Base-by-base conservation (phyloP, 1,284 basidiomycete species). In the Rugosomyces carneus region DNA sequence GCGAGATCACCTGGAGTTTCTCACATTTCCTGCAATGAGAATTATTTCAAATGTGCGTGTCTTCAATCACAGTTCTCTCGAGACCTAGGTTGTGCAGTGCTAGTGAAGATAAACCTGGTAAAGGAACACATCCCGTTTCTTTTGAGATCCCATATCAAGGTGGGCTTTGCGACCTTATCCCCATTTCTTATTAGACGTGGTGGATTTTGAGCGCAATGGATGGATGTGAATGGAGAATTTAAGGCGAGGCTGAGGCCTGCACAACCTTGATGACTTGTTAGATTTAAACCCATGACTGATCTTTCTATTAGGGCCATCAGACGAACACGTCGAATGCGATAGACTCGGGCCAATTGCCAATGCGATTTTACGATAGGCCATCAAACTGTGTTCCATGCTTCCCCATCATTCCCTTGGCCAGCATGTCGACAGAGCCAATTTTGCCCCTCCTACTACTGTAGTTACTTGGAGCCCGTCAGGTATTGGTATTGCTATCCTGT, bases 41-140 rank as follows among this genome's bases (percentile, higher is more conserved):
- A 53, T 52, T 37, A 48, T 51, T 41, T 47, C 51, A 43, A 53
- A 54, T 64, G 66, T 69, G 59, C 68, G 52, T 58, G 42, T 51
- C 51, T 18, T 47, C 44, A 54, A 55, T 10, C 24, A 5, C 10
- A 47, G 34, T 39, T 49, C n/a, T 49, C 32, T 48, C 46, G 46
- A 48, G n/a, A n/a, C n/a, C 20, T 19, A 32, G 45, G 44, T 42
- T 42, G 48, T 40, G 49, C 51, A n/a, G 52, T 51, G 70, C 76
- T 82, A 61, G 75, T 62, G 86, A 89, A 64, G 85, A 89, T 68
- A 77, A 83, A 70, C 81, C 85, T 89, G 86, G 86, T 89, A 89
- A 89, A 82, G 70, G 75, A 62, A 88, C 77, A 68, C 78, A 83
- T 71, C 84, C 80, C 73, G 73, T 67, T 58, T 66, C 60, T 57